Evolutionary conservation across 352 stramenopile genomes (phyloP), one percentile per base, ranked within the genome.

Genomic region (Globisporangium echinulatum): DNA sequence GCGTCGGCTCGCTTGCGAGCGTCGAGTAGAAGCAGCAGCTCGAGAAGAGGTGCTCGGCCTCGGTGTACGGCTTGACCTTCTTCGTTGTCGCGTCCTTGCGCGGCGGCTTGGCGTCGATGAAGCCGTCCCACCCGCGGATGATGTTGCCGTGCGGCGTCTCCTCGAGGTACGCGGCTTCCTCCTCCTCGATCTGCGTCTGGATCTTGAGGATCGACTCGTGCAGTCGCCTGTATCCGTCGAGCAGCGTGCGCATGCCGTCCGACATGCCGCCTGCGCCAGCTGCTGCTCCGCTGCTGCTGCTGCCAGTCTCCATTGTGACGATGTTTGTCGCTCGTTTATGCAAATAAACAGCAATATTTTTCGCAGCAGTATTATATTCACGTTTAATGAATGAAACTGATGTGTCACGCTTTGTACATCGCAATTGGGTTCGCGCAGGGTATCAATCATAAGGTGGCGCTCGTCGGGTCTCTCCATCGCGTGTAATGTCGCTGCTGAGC

Each of bases 111-210:
- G 71, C 80, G 68, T 94, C 85, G 52, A 90, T 87, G 63, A 92
- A 94, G 52, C 85, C 85, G 54, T 94, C 85, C 85, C 85, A 94
- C 44, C 85, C 85, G 49, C 83, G 83, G 61, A 94, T 82, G 63
- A 94, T 94, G 73, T 94, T 94, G 44, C 85, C 85, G 56, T 94
- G 84, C 44, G 79, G 67, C 5, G 85, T 94, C 48, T 94, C 85
- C 36, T 94, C 85, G 10, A 94, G 62, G 58, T 94, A 94, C 59
- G 71, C 67, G 15, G 72, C 70, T 58, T 94, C 85, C 53, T 88
- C 77, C 42, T 93, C 85, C 47, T 88, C 76, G 54, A 94, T 91
- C 69, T 92, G 85, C 37, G 66, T 15, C 60, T 94, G 79, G 8
- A 92, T 50, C 54, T 79, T 78, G 55, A 90, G 62, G 13, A 90